Base-by-base conservation (phyloP, 352 stramenopile species). In the Phytophthora vignae region DNA sequence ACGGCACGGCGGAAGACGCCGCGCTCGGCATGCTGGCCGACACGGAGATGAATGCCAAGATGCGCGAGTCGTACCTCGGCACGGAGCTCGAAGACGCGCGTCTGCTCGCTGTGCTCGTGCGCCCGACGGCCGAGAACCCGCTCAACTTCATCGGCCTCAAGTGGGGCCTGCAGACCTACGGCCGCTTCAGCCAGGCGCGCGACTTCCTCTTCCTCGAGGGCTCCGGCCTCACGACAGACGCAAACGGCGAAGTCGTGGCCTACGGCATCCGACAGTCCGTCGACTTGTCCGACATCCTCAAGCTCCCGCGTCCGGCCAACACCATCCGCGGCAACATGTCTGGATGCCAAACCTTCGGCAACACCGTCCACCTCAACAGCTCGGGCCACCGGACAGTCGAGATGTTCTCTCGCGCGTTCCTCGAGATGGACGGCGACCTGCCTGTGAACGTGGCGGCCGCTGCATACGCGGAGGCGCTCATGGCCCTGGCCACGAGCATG, bases 161-260 rank as follows among this genome's bases (percentile, higher is more conserved):
- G 38, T 88, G 80, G 80, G 68, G 68, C 1, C n/a, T 75, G 7
- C 75, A 78, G 33, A 66, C 58, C 15, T 76, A 83, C 38, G 77
- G 75, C 33, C 62, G 73, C 36, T 83, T 87, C 64, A 69, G 64
- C 17, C 69, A 80, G 3, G 58, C 67, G 3, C 77, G 80, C 0
- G 80, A 87, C 66, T 85, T 79, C 55, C 70, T 87, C 29, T 87
- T 77, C 42, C 48, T 87, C 12, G 80, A 87, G 57, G 77, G 72
- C 2, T 80, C 69, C 11, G 80, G 77, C 25, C 21, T 85, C 21
- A 73, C 67, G 0, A 74, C 49, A 15, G 76, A 83, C 40, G 29
- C 71, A 2, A 59, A 71, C 8, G 79, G 77, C 15, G 53, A 79
- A 22, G 60, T 61, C 29, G 72, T 84, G 1, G 58, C 67, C 17